Percentiles rank a stretch among this genome's conserved stretches.
Evolutionary conservation across 345 rosid genomes (phyloP).

Genomic region (Murraya paniculata): DNA sequence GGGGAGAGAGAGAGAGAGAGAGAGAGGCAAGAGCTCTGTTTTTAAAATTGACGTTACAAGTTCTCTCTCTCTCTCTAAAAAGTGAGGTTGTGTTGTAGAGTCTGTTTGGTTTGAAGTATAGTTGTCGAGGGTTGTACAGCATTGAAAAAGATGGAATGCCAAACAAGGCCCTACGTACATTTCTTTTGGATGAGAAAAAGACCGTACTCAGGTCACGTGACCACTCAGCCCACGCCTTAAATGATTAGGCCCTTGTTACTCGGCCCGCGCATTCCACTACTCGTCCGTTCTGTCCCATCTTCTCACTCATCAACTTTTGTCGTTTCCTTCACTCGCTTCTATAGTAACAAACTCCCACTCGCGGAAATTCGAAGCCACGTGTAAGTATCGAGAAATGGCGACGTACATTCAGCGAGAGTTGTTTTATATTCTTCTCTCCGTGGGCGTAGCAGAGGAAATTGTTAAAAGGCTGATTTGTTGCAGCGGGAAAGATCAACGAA

Average conservation of each 20-base stretch:
- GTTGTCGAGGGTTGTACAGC: background rate
- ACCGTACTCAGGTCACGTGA: slow-evolving; percentile 26
- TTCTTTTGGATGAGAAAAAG: background rate
- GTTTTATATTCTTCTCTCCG: background rate
- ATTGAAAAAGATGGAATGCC: background rate
- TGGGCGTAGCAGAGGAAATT: background rate
- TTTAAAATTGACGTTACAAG: slow-evolving; percentile 31
- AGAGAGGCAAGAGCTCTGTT: slow-evolving; percentile 14
- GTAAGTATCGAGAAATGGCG: background rate
- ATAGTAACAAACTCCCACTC: background rate
- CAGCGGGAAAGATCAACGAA: slow-evolving; percentile 3
- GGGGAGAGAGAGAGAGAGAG: background rate
- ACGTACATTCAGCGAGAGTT: background rate
- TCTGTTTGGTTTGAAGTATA: background rate
- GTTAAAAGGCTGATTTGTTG: background rate
- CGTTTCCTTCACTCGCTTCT: background rate
- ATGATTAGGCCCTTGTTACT: slow-evolving; percentile 9
- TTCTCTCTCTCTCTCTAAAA: background rate
- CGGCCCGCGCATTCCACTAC: background rate
- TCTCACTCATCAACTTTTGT: background rate
- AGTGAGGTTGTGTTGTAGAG: background rate
- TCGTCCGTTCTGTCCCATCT: background rate
- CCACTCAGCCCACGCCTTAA: slow-evolving; percentile 17
- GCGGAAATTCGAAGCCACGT: background rate
- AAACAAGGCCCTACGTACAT: slow-evolving; percentile 4